phyloP scores from a whole-genome alignment of 2,329 filamentous ascomycete genomes.

The Bisporella sp. region DNA sequence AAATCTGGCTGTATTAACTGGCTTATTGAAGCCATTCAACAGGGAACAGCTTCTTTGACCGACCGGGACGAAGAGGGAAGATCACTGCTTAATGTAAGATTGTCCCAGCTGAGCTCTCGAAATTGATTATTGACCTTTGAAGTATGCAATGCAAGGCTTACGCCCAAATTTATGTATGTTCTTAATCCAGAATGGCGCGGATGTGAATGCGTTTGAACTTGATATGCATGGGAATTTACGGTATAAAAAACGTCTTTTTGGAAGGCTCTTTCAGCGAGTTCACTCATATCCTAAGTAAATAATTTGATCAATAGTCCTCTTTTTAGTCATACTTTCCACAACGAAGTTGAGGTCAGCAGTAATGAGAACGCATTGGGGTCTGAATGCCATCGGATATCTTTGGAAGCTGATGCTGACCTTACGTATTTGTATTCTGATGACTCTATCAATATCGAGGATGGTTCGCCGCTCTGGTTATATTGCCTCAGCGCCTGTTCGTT shows the following conservation, averaged over 20 bases:
- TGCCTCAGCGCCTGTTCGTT: too few relatives aligned
- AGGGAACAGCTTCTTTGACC: constrained; percentile 5
- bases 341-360: too few relatives aligned
- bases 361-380: too few relatives aligned
- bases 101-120: not conserved
- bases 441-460: too few relatives aligned
- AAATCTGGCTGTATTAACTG: constrained; percentile 1
- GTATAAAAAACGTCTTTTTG: too few relatives aligned
- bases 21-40: constrained; percentile 4
- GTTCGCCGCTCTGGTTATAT: too few relatives aligned
- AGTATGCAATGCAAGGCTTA: constrained; percentile 6
- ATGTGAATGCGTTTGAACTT: constrained; percentile 10
- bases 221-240: not conserved
- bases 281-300: too few relatives aligned
- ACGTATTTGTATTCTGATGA: too few relatives aligned
- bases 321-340: too few relatives aligned
- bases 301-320: too few relatives aligned
- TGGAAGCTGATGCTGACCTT: constrained; percentile 10
- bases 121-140: constrained; percentile 1
- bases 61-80: constrained; percentile 12
- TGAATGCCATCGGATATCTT: not conserved
- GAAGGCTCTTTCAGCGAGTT: too few relatives aligned
- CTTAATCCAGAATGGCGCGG: constrained; percentile 7
- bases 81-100: constrained; percentile 13
- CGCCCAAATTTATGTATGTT: constrained; percentile 9